Conservation (phyloP, 345 rosid genomes). For the Salix udensis region DNA sequence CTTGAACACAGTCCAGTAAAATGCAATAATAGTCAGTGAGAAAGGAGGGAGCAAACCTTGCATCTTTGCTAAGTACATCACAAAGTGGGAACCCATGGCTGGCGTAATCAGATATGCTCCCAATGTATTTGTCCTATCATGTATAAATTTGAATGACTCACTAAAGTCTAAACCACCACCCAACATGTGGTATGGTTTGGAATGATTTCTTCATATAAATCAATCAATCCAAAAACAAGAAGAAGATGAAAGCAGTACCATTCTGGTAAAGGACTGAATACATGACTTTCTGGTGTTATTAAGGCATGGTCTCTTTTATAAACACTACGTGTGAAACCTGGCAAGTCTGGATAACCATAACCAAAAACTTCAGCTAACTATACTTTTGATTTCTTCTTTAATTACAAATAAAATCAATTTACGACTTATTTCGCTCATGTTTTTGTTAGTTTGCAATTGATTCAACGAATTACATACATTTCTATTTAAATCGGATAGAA, state of each 20-base stretch:
- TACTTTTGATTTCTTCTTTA: not conserved
- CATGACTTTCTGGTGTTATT: constrained; percentile 91
- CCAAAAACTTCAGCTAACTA: not conserved
- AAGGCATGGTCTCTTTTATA: constrained; percentile 77
- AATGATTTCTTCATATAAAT: constrained; percentile 1
- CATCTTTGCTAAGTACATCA: constrained; percentile 86
- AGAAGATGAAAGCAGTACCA: constrained; percentile 45
- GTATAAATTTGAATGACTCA: constrained; percentile 23
- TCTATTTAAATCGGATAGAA: not conserved
- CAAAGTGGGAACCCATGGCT: constrained; percentile 86
- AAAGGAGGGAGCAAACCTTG: constrained; percentile 46
- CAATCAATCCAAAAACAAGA: no score
- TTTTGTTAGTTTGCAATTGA: not conserved
- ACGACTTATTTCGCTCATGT: not conserved
- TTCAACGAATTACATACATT: not conserved
- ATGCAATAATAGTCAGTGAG: no score
- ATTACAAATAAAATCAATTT: not conserved
- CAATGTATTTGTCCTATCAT: constrained; percentile 67
- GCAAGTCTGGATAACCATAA: constrained; percentile 56
- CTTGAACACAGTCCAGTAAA: not conserved
- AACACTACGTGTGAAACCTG: constrained; percentile 86
- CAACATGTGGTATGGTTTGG: not conserved
- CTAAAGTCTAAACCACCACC: constrained; percentile 15
- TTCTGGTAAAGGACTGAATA: constrained; percentile 75
- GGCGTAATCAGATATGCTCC: constrained; percentile 88